Evolutionary conservation across 768 basidiomycete genomes (phyloP).

Genomic region (Russula virescens): DNA sequence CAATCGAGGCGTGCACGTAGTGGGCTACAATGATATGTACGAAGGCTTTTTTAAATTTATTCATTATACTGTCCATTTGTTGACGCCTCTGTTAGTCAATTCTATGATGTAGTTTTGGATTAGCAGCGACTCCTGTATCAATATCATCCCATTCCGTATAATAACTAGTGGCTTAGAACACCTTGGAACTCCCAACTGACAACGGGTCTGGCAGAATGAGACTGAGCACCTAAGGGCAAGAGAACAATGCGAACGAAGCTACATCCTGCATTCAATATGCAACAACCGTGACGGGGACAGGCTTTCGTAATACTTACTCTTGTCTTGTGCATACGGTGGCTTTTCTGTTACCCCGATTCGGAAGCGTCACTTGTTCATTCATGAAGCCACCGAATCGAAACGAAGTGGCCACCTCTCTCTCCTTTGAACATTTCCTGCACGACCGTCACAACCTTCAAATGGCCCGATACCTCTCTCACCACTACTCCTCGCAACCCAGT

Average conservation of each 20-base stretch:
- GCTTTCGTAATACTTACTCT: too few species aligned
- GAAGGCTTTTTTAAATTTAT: background rate
- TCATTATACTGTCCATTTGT: background rate
- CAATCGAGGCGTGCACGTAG: conserved; percentile 8
- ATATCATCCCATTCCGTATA: background rate
- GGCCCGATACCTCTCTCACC: background rate
- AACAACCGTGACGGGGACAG: too few species aligned
- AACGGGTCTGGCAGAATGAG: background rate
- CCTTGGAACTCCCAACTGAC: background rate
- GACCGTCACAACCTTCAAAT: background rate
- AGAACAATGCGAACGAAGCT: background rate
- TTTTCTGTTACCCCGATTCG: conserved; percentile 5
- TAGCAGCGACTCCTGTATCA: background rate
- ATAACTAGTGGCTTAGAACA: background rate
- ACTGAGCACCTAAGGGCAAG: background rate
- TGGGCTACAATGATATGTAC: conserved; percentile 1
- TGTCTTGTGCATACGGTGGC: too few species aligned
- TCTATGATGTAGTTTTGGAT: background rate
- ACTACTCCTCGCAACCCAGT: background rate
- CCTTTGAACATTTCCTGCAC: background rate
- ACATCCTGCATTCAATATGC: too few species aligned
- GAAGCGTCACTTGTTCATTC: background rate
- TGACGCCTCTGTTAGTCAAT: background rate
- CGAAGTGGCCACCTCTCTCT: background rate
- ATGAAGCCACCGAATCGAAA: background rate